Percentiles rank a stretch among this genome's conserved stretches.
These are phyloP conservation scores for Pichia cabralensis DNA, from an alignment of 805 yeast species.

Conservation along the genomic window DNA sequence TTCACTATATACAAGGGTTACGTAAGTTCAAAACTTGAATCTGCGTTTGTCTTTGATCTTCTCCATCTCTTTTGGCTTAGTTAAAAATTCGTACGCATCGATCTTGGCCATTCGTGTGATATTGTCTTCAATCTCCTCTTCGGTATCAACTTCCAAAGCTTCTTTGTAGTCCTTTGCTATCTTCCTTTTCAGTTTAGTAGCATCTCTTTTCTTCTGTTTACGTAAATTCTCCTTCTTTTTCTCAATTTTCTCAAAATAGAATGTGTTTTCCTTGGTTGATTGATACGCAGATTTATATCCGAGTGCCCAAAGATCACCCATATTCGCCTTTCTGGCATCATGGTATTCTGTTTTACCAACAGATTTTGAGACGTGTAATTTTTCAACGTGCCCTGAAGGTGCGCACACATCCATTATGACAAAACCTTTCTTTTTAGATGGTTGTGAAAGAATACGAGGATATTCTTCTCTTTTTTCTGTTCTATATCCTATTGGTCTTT, in stretches of 20 bases:
- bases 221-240: conserved; percentile 25
- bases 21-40: conserved; percentile 9
- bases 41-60: conserved; percentile 15
- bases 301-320: conserved; percentile 83
- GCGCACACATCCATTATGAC: conserved; percentile 73
- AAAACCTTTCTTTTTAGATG: conserved; percentile 73
- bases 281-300: conserved; percentile 45
- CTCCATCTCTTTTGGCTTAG: conserved; percentile 20
- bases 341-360: conserved; percentile 66
- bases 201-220: conserved; percentile 18
- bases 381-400: conserved; percentile 69
- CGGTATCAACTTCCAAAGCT: conserved; percentile 15
- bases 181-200: conserved; percentile 17
- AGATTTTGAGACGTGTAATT: conserved; percentile 80
- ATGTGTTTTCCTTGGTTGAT: conserved; percentile 27
- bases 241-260: conserved; percentile 24
- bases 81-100: conserved; percentile 20
- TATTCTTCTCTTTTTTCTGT: conserved; percentile 31
- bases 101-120: conserved; percentile 18
- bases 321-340: conserved; percentile 79
- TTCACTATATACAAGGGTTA: no score
- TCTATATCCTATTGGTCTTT: conserved; percentile 20
- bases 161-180: conserved; percentile 17
- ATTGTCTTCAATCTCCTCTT: conserved; percentile 15
- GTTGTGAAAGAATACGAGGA: conserved; percentile 68